Evolutionary conservation across 116 monocot genomes (phyloP).

Genomic region (Papilionanthe hybrid): DNA sequence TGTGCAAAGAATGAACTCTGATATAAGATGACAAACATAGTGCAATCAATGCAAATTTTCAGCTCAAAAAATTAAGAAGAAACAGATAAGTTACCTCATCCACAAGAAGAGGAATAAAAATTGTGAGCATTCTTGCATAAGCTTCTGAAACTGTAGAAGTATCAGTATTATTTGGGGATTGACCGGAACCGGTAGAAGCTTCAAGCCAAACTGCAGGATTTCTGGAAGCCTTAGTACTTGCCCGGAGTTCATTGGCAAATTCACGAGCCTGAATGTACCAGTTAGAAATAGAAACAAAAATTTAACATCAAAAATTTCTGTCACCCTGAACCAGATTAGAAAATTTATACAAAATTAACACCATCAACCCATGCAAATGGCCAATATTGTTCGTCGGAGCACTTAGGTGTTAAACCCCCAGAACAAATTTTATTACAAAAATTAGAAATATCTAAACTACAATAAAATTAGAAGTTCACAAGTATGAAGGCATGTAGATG

Average conservation of each 20-base stretch:
- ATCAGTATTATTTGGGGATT: slow-evolving; percentile 60
- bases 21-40: slow-evolving; percentile 11
- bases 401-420: not conserved
- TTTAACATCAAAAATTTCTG: not conserved
- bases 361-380: not conserved
- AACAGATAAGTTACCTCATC: slow-evolving; percentile 67
- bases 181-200: slow-evolving; percentile 38
- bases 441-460: not conserved
- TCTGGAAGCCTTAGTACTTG: slow-evolving; percentile 89
- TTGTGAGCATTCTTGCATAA: slow-evolving; percentile 98
- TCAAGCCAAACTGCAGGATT: slow-evolving; percentile 94
- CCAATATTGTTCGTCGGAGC: not conserved
- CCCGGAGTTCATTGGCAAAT: slow-evolving; percentile 99
- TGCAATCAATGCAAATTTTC: not conserved
- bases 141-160: slow-evolving; percentile 96
- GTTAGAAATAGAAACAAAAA: not conserved
- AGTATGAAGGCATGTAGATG: not conserved
- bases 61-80: not conserved
- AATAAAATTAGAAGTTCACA: not conserved
- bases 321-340: not conserved
- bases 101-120: slow-evolving; percentile 99
- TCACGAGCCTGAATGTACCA: slow-evolving; percentile 70
- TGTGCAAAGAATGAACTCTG: slow-evolving; percentile 99
- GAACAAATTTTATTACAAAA: not conserved
- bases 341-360: not conserved